phyloP scores from a whole-genome alignment of 2,329 filamentous ascomycete species.

The Penicillium sp. region DNA sequence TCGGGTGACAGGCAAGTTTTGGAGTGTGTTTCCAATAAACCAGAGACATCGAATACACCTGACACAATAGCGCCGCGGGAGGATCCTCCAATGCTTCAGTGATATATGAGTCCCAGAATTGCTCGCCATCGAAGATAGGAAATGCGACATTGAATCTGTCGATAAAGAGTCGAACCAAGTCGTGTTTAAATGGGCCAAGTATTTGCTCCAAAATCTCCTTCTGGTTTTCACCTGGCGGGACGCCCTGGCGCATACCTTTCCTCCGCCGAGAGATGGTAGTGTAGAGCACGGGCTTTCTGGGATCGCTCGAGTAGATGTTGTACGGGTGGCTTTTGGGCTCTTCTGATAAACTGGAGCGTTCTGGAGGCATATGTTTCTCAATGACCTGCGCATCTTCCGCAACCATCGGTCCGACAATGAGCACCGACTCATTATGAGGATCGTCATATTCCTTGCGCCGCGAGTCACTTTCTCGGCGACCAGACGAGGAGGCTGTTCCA shows the following conservation, averaged over 20 bases:
- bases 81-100: constrained; percentile 48
- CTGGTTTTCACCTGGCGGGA: constrained; percentile 48
- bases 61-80: constrained; percentile 57
- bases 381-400: constrained; percentile 61
- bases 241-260: constrained; percentile 46
- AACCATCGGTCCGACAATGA: constrained; percentile 60
- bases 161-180: constrained; percentile 56
- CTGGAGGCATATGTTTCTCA: constrained; percentile 55
- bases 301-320: constrained; percentile 51
- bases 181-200: constrained; percentile 53
- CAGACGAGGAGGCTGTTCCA: constrained; percentile 23
- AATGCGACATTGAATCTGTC: constrained; percentile 59
- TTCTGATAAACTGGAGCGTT: constrained; percentile 37
- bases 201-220: constrained; percentile 59
- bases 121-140: constrained; percentile 57
- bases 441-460: constrained; percentile 35
- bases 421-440: constrained; percentile 45
- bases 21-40: constrained; percentile 57
- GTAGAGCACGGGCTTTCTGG: constrained; percentile 47
- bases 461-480: constrained; percentile 30
- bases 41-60: constrained; percentile 58
- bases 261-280: constrained; percentile 51
- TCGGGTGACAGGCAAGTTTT: constrained; percentile 45
- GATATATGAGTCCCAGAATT: constrained; percentile 51
- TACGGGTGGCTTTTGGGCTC: constrained; percentile 48